phyloP scores from a whole-genome alignment of 1,139 yeast species.

The Scheffersomyces titani region DNA sequence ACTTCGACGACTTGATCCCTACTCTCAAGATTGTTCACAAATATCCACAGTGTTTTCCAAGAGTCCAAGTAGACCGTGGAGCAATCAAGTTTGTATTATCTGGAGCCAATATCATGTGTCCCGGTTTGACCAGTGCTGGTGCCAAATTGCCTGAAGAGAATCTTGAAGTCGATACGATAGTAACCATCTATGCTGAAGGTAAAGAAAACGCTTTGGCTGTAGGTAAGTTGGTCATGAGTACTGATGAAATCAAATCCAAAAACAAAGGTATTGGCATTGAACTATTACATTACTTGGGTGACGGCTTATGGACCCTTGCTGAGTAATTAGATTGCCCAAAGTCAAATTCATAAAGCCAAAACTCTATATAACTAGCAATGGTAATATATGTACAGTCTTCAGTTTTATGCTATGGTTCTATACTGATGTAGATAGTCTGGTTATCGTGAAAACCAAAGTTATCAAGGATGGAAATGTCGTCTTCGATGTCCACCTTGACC shows the following conservation, averaged over 20 bases:
- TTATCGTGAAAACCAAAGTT: constrained; percentile 30
- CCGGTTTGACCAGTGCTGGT: constrained; percentile 91
- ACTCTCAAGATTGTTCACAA: constrained; percentile 76
- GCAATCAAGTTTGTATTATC: constrained; percentile 92
- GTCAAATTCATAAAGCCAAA: not conserved
- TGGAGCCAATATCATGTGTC: constrained; percentile 97
- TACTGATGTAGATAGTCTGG: constrained; percentile 22
- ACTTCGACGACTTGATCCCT: constrained; percentile 83
- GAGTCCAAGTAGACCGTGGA: constrained; percentile 91
- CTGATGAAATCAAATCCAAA: constrained; percentile 79
- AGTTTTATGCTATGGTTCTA: not conserved
- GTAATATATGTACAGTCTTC: not conserved
- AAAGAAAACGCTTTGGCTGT: constrained; percentile 89
- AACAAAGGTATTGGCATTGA: constrained; percentile 94
- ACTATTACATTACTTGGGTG: constrained; percentile 82
- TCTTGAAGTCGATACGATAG: constrained; percentile 65
- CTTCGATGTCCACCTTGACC: constrained; percentile 21
- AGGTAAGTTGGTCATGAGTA: constrained; percentile 84
- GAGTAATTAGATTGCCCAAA: constrained; percentile 17
- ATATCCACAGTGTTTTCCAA: constrained; percentile 79
- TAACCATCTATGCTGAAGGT: constrained; percentile 88
- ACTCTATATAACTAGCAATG: not conserved
- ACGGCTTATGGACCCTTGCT: constrained; percentile 75
- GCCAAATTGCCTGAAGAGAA: constrained; percentile 78
- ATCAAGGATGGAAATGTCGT: constrained; percentile 38